Evolutionary conservation across 306 rosid genomes (phyloP).

Genomic region (Luffa acutangula): DNA sequence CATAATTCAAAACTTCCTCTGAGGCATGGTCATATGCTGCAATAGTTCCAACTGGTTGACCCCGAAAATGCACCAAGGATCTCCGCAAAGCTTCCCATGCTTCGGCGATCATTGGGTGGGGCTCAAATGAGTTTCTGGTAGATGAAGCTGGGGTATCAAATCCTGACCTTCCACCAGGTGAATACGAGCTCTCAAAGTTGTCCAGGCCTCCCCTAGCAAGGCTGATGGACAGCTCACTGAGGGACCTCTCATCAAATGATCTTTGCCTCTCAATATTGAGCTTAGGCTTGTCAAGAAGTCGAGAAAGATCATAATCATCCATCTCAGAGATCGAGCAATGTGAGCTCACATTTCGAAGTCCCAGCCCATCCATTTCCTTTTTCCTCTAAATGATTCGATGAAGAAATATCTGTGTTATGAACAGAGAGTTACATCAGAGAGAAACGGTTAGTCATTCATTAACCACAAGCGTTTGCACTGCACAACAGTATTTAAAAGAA

Average conservation of each 20-base stretch:
- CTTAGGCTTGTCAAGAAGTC: slow-evolving; percentile 47
- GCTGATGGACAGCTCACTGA: slow-evolving; percentile 48
- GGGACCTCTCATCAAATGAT: slow-evolving; percentile 67
- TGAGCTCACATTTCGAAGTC: slow-evolving; percentile 48
- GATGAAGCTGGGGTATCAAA: slow-evolving; percentile 33
- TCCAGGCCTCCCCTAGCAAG: slow-evolving; percentile 46
- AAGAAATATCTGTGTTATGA: neutral
- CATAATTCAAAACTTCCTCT: slow-evolving; percentile 16
- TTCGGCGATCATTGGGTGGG: slow-evolving; percentile 15
- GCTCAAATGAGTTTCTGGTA: slow-evolving; percentile 11
- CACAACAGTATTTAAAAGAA: neutral
- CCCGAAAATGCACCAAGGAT: slow-evolving; percentile 16
- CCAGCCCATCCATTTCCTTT: slow-evolving; percentile 42
- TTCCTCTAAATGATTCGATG: neutral
- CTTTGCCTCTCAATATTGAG: slow-evolving; percentile 65
- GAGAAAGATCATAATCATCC: slow-evolving; percentile 52
- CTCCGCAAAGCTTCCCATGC: slow-evolving; percentile 17
- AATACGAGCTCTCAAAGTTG: slow-evolving; percentile 35
- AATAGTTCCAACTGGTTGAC: slow-evolving; percentile 17
- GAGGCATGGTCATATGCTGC: slow-evolving; percentile 17
- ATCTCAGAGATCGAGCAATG: slow-evolving; percentile 54
- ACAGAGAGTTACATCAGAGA: neutral
- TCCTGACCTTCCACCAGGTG: slow-evolving; percentile 67
- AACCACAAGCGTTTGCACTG: neutral
- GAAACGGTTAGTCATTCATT: neutral